A percentile compares a stretch with the other conserved stretches of the same genome.
phyloP scores from a whole-genome alignment of 805 yeast species.

The Wickerhamomyces chaumierensis region DNA sequence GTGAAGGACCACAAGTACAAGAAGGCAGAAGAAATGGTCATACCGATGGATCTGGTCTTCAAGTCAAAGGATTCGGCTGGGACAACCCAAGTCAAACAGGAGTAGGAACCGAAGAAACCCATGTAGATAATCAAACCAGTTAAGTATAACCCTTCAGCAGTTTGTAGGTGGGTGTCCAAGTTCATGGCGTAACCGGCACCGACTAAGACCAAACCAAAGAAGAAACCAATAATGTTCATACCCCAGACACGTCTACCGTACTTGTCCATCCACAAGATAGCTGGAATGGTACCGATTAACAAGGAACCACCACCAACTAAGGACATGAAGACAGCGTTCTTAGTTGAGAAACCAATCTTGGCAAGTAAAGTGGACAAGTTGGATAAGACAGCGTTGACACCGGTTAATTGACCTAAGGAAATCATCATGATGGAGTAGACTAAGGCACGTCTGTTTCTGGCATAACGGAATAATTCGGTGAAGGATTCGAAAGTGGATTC shows the following conservation, averaged over 20 bases:
- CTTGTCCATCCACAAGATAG: conserved; percentile 44
- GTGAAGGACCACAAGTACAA: conserved; percentile 53
- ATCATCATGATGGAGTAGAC: conserved; percentile 48
- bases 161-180: conserved; percentile 25
- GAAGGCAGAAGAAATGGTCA: conserved; percentile 46
- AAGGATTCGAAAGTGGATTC: conserved; percentile 29
- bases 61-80: conserved; percentile 56
- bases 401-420: conserved; percentile 53
- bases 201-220: conserved; percentile 47
- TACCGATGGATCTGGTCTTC: conserved; percentile 50
- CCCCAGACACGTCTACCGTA: conserved; percentile 56
- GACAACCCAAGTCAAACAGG: conserved; percentile 58
- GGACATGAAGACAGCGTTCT: conserved; percentile 51
- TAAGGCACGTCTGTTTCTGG: conserved; percentile 53
- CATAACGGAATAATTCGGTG: conserved; percentile 39
- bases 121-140: conserved; percentile 54
- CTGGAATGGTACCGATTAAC: conserved; percentile 55
- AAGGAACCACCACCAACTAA: conserved; percentile 59
- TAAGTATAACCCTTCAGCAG: conserved; percentile 48
- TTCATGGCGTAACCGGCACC: conserved; percentile 44
- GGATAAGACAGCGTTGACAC: conserved; percentile 58
- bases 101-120: conserved; percentile 57
- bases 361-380: conserved; percentile 49
- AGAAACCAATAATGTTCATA: conserved; percentile 42
- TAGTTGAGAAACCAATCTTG: conserved; percentile 40